These are phyloP conservation scores for Lepidium sativum DNA, from an alignment of 345 rosid genomes.

Conservation along the genomic window DNA sequence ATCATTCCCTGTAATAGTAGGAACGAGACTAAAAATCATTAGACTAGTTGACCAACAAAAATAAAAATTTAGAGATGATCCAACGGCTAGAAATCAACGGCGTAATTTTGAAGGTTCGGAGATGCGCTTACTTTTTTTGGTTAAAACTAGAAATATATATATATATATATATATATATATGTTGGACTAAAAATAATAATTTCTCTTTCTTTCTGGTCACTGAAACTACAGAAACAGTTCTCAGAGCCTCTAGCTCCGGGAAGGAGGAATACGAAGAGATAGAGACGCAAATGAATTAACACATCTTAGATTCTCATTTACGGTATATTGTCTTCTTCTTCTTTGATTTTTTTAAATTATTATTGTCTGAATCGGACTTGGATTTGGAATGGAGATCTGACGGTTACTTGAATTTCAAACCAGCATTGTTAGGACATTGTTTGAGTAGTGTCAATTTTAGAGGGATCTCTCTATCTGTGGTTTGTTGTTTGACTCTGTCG, in stretches of 20 bases:
- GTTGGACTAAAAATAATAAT: neutral
- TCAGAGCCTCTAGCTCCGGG: neutral
- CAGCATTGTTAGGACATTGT: slow-evolving; percentile 8
- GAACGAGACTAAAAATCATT: no score
- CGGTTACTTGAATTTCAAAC: slow-evolving; percentile 8
- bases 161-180: neutral
- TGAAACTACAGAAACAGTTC: slow-evolving; percentile 11
- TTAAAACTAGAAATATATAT: slow-evolving; percentile 24
- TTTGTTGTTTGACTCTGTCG: slow-evolving; percentile 9
- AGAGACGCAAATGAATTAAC: neutral
- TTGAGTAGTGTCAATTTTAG: neutral
- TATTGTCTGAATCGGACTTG: slow-evolving; percentile 1
- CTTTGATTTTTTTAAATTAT: no score
- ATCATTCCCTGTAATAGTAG: no score
- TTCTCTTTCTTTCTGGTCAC: slow-evolving; percentile 25
- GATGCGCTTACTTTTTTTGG: slow-evolving; percentile 13
- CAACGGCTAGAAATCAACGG: slow-evolving; percentile 9
- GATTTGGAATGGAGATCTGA: slow-evolving; percentile 18
- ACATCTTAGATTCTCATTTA: neutral
- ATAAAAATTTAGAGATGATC: no score
- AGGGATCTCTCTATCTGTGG: neutral
- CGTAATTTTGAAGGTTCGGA: slow-evolving; percentile 16
- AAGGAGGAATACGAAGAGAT: neutral
- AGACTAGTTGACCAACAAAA: no score
- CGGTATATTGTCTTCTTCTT: neutral